Evolutionary conservation across 139 green algal species (phyloP), one percentile per base, ranked within the genome.

Genomic region (Zygnema cylindricum): DNA sequence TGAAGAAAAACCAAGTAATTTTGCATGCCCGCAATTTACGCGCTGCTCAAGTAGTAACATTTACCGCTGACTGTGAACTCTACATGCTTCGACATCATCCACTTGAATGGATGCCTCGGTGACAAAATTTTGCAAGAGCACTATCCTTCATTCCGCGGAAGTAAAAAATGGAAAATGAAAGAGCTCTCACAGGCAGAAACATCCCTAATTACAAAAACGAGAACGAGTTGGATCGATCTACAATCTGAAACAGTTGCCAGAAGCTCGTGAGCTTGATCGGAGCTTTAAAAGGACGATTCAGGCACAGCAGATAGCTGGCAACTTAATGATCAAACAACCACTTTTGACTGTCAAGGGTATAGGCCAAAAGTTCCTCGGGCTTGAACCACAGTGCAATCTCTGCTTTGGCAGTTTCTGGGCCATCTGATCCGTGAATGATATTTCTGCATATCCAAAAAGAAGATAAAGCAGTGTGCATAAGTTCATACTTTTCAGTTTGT

Each of bases 381-480:
- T 86, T 86, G 93, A 99, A 99, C 97, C 97, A 99, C n/a, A 99
- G 92, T 22, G 86, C 94, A 79, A 99, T 97, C 94, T 99, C 97
- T 77, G 96, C 95, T 88, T 98, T 86, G 43, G 95, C 97, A 87
- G 93, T 98, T 90, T 99, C 96, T 63, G 98, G 96, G 38, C 85
- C 88, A 93, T 99, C 97, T 25, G 93, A 96, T 88, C 95, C 96
- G 89, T 98, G 96, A 92, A 98, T 98, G 49, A 98, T 92, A 89
- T 98, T 98, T 87, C 97, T 94, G 82, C 82, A 82, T 40, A 43
- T 54, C 36, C n/a, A n/a, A n/a, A n/a, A n/a, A n/a, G n/a, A n/a
- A n/a, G n/a, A n/a, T n/a, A n/a, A n/a, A n/a, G n/a, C n/a, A n/a
- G n/a, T n/a, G n/a, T n/a, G n/a, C n/a, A n/a, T n/a, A n/a, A n/a